These are phyloP conservation scores for Insectozyma bohioensis DNA, from an alignment of 1,139 yeast genomes.

Conservation along the genomic window DNA sequence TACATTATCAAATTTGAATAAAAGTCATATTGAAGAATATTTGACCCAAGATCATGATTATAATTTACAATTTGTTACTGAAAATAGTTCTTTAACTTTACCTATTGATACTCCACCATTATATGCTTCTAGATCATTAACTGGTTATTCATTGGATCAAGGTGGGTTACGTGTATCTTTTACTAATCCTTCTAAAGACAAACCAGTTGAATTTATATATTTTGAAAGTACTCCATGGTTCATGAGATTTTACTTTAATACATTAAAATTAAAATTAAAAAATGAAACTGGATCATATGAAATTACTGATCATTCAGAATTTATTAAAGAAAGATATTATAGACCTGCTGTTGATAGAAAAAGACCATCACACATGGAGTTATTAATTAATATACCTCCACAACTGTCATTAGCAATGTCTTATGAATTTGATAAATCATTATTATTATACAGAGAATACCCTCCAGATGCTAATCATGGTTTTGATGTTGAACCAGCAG, in stretches of 20 bases:
- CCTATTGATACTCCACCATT: constrained; percentile 59
- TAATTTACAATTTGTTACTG: constrained; percentile 35
- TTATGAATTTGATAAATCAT: constrained; percentile 83
- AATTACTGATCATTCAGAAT: constrained; percentile 13
- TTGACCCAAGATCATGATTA: constrained; percentile 31
- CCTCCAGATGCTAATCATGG: constrained; percentile 99
- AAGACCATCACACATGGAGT: constrained; percentile 83
- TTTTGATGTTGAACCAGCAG: constrained; percentile 89
- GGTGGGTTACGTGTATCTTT: constrained; percentile 87
- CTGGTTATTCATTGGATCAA: constrained; percentile 87
- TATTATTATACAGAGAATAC: constrained; percentile 83
- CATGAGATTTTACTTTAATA: constrained; percentile 78
- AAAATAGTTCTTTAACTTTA: constrained; percentile 15
- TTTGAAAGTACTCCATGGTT: constrained; percentile 94
- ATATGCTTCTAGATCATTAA: constrained; percentile 76
- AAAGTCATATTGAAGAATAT: constrained; percentile 18
- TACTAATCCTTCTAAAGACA: constrained; percentile 59
- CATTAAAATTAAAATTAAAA: constrained; percentile 39
- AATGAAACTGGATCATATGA: constrained; percentile 22
- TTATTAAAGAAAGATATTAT: constrained; percentile 57
- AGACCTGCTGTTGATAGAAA: constrained; percentile 77
- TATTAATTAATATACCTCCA: constrained; percentile 64
- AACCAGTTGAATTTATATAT: constrained; percentile 54
- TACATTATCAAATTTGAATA: constrained; percentile 14
- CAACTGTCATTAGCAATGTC: constrained; percentile 59